Evolutionary conservation across 129 eudicot species (phyloP), one percentile per base, ranked within the genome.

Genomic region (Smallanthus sonchifolius): DNA sequence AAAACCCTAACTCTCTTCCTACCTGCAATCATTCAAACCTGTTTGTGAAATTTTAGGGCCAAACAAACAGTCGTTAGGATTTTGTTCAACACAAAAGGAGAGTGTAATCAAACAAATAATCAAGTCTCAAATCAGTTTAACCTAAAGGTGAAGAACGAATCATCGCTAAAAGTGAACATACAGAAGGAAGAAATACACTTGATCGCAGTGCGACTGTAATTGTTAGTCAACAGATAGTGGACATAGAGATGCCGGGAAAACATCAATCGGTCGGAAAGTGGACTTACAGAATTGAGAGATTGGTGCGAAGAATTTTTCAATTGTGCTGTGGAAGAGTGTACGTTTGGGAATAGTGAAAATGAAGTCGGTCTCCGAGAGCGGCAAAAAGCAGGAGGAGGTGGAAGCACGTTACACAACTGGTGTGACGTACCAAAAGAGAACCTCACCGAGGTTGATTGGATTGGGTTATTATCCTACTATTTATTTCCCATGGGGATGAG

Each of bases 301-400:
- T 35, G 39, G 20, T 4, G 5, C 30, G 30, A 24, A 24, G 30
- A 24, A 24, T 0, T 1, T 24, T 24, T 24, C 30, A 6, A 1
- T 13, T 9, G 0, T 2, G 6, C 3, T 7, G 47, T 2, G 0
- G 70, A 78, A 42, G 82, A 78, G 82, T 63, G 3, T 62, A 78
- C 82, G 82, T 71, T 71, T 78, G 77, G 82, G 77, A 78, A 10
- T 63, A 71, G 82, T 78, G 82, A 71, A 71, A 40, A 36, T 6
- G 57, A 71, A 65, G 82, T 71, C 77, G 82, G 82, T 72, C 44
- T 36, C 7, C 1, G 62, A 37, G 64, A 59, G 81, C 75, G 75
- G 72, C 65, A 78, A 78, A 70, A 15, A 37, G 69, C 40, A 78
- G 82, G 37, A 71, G 42, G 77, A 70, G 66, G 57, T 70, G 77